Conservation (phyloP, 2,329 filamentous ascomycete genomes). For the Fusarium circinatum region DNA sequence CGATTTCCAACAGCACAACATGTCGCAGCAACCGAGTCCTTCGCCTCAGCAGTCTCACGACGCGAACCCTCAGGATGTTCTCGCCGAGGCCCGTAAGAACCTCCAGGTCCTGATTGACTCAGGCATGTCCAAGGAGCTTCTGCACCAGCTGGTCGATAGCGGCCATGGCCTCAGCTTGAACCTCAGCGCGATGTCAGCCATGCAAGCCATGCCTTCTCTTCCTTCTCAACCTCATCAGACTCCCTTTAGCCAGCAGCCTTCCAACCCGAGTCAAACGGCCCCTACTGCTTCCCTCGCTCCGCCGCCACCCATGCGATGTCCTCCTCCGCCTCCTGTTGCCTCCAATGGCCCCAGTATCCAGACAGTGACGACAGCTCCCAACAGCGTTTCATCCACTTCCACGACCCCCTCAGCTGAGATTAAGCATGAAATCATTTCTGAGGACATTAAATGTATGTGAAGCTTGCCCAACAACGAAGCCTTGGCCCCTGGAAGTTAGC, state of each 20-base stretch:
- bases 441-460: slow-evolving; percentile 44
- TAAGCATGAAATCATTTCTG: slow-evolving; percentile 46
- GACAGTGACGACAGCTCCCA: slow-evolving; percentile 33
- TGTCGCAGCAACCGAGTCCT: slow-evolving; percentile 41
- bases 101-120: slow-evolving; percentile 59
- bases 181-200: slow-evolving; percentile 27
- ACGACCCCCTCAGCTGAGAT: slow-evolving; percentile 42
- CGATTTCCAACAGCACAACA: slow-evolving; percentile 37
- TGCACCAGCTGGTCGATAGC: slow-evolving; percentile 55
- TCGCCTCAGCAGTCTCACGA: slow-evolving; percentile 45
- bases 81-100: slow-evolving; percentile 58
- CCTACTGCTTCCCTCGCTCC: slow-evolving; percentile 39
- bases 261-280: slow-evolving; percentile 35
- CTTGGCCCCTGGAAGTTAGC: neutral
- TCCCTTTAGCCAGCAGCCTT: slow-evolving; percentile 21
- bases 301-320: slow-evolving; percentile 48
- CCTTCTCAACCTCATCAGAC: slow-evolving; percentile 34
- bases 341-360: slow-evolving; percentile 36
- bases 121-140: slow-evolving; percentile 55
- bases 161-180: slow-evolving; percentile 48
- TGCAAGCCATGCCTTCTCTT: slow-evolving; percentile 23
- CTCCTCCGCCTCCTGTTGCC: slow-evolving; percentile 46
- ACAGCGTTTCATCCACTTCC: slow-evolving; percentile 34
- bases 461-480: neutral
- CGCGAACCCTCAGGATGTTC: slow-evolving; percentile 55